These are phyloP conservation scores for Phytophthora aleatoria DNA, from an alignment of 352 stramenopile genomes.

Conservation along the genomic window DNA sequence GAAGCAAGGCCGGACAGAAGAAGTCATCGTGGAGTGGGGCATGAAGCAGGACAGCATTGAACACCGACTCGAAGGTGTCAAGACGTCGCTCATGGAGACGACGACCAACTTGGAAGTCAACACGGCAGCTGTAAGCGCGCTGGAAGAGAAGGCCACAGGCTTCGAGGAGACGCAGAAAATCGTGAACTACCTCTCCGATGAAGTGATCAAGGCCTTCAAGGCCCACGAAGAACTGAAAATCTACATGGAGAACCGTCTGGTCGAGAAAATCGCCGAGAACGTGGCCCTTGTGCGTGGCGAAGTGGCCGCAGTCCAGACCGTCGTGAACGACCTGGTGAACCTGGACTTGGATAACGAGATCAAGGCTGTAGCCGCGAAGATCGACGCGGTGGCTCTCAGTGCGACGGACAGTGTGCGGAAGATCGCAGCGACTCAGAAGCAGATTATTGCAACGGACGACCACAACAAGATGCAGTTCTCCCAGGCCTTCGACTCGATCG, in stretches of 20 bases:
- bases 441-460: constrained; percentile 52
- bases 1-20: constrained; percentile 59
- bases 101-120: constrained; percentile 55
- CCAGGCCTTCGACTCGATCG: constrained; percentile 70
- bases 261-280: constrained; percentile 64
- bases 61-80: constrained; percentile 41
- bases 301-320: constrained; percentile 49
- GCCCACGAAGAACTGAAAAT: constrained; percentile 49
- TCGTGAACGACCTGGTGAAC: constrained; percentile 60
- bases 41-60: constrained; percentile 52
- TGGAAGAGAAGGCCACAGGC: constrained; percentile 57
- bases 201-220: constrained; percentile 46
- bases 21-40: constrained; percentile 62
- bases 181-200: constrained; percentile 42
- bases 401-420: constrained; percentile 63
- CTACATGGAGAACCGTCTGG: constrained; percentile 56
- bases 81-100: constrained; percentile 60
- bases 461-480: constrained; percentile 65
- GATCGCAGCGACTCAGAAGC: constrained; percentile 62
- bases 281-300: constrained; percentile 53
- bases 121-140: constrained; percentile 33
- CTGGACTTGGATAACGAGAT: constrained; percentile 67
- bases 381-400: constrained; percentile 63
- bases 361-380: constrained; percentile 48
- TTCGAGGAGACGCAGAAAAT: constrained; percentile 68